Conservation (phyloP, 441 rosid genomes). For the Euphorbia schlechtendalii region DNA sequence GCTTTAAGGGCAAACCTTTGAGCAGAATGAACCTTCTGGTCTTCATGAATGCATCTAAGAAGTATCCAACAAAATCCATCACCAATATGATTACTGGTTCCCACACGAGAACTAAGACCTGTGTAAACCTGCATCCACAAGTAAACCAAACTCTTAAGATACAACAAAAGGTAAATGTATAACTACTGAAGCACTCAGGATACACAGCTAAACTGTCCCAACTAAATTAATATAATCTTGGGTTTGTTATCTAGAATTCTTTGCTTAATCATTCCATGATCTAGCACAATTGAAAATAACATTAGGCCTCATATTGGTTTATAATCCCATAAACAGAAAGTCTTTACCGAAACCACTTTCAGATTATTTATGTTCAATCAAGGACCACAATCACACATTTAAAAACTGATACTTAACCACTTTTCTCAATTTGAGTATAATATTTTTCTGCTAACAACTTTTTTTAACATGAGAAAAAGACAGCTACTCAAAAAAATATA, state of each 20-base stretch:
- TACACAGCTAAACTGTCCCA: neutral
- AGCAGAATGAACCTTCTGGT: constrained; percentile 71
- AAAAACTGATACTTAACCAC: neutral
- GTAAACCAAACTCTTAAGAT: constrained; percentile 17
- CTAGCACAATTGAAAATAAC: neutral
- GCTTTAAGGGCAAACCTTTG: constrained; percentile 74
- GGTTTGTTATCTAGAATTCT: neutral
- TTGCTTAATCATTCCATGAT: neutral
- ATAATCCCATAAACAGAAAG: neutral
- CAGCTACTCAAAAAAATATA: neutral
- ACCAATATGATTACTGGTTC: constrained; percentile 43
- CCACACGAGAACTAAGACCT: constrained; percentile 77
- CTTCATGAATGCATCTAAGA: constrained; percentile 81
- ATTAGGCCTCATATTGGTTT: neutral
- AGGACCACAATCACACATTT: neutral
- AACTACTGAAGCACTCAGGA: neutral
- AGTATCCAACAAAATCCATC: constrained; percentile 84
- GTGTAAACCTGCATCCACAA: constrained; percentile 51
- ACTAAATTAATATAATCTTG: neutral
- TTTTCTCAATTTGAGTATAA: neutral
- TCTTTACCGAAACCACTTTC: neutral
- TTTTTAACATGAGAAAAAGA: neutral
- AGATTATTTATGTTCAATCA: neutral
- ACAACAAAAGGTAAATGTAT: constrained; percentile 5
- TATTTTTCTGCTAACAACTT: neutral